Evolutionary conservation across 2,329 filamentous ascomycete species (phyloP).

Genomic region (Colletotrichum sp.): DNA sequence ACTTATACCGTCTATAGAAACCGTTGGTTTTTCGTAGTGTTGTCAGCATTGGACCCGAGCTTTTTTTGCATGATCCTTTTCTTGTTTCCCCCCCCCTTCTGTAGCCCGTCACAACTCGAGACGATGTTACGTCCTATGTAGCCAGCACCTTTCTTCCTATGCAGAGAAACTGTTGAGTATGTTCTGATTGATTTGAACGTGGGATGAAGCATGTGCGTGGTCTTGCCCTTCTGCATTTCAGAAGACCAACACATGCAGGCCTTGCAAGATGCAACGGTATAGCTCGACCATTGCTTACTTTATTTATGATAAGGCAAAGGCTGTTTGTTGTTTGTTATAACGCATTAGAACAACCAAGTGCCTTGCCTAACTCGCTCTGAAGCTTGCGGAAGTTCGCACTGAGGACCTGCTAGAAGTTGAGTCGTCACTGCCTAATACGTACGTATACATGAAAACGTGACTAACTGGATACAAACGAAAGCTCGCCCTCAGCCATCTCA

Average conservation of each 20-base stretch:
- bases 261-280: too few relatives aligned
- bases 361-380: too few relatives aligned
- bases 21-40: background rate
- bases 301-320: background rate
- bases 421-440: background rate
- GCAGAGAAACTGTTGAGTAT: background rate
- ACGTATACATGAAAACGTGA: too few relatives aligned
- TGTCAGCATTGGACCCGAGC: background rate
- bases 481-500: background rate
- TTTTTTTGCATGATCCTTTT: too few relatives aligned
- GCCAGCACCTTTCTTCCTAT: background rate
- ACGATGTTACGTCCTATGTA: accelerated
- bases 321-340: background rate
- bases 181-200: background rate
- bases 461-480: too few relatives aligned
- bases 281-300: too few relatives aligned
- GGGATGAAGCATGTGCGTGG: background rate
- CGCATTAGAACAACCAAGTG: too few relatives aligned
- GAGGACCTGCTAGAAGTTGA: background rate
- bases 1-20: background rate
- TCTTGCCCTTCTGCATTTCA: background rate
- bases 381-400: accelerated
- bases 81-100: too few relatives aligned
- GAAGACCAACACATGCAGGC: too few relatives aligned
- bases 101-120: too few relatives aligned